These are phyloP conservation scores for Geotrichum phurueaensis DNA, from an alignment of 1,139 yeast genomes.

Conservation along the genomic window DNA sequence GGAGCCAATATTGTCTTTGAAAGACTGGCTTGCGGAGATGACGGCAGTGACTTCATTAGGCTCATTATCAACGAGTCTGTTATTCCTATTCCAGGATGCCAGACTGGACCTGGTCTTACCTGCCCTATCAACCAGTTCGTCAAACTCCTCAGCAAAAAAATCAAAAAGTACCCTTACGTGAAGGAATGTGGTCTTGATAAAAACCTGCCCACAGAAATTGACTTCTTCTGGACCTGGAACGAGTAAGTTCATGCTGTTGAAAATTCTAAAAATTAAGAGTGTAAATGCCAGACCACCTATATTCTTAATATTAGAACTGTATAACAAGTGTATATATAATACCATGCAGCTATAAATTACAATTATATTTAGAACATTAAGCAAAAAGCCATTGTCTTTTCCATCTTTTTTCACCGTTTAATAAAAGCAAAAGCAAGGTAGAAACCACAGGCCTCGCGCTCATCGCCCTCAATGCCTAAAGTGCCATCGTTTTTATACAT, in stretches of 20 bases:
- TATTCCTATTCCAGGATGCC: constrained; percentile 44
- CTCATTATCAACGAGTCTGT: constrained; percentile 53
- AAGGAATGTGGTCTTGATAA: constrained; percentile 4
- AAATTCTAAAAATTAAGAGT: background rate
- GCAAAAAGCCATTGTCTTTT: background rate
- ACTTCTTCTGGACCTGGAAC: constrained; percentile 21
- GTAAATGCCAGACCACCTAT: background rate
- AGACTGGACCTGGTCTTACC: constrained; percentile 46
- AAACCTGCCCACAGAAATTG: constrained; percentile 17
- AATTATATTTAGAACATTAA: background rate
- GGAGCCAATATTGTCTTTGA: constrained; percentile 50
- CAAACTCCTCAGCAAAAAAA: background rate
- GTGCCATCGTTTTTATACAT: constrained; percentile 56
- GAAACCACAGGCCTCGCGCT: constrained; percentile 83
- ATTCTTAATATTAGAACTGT: background rate
- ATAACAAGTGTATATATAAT: no score
- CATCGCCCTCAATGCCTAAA: constrained; percentile 83
- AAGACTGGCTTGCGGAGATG: constrained; percentile 39
- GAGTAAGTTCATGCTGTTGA: constrained; percentile 2
- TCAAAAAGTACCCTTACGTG: constrained; percentile 1
- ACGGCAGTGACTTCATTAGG: constrained; percentile 38
- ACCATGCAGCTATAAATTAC: no score
- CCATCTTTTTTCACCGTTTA: constrained; percentile 33
- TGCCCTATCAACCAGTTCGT: constrained; percentile 22
- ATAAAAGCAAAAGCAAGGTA: constrained; percentile 77